Conservation (phyloP, 2,329 filamentous ascomycete genomes). For the Penicillium sp. region DNA sequence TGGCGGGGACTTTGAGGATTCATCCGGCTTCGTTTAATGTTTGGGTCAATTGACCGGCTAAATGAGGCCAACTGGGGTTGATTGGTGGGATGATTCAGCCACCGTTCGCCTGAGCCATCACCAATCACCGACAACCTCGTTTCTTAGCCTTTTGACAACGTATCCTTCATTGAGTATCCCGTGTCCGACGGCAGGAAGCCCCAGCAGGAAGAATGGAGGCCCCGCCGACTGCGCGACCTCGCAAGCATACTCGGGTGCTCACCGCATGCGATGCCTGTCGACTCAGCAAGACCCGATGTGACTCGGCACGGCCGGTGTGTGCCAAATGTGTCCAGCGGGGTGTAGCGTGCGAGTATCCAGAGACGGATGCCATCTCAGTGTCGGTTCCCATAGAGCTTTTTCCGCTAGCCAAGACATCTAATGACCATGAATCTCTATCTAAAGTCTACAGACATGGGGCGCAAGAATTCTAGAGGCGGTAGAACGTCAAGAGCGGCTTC, state of each 20-base stretch:
- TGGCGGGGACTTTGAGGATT: slow-evolving; percentile 24
- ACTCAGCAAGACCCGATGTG: slow-evolving; percentile 28
- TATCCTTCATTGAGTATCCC: background rate
- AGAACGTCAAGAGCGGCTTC: slow-evolving; percentile 26
- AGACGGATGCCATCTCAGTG: slow-evolving; percentile 27
- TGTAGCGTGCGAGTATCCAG: slow-evolving; percentile 27
- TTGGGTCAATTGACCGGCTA: slow-evolving; percentile 5
- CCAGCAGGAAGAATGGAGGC: slow-evolving; percentile 17
- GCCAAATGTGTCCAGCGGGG: slow-evolving; percentile 28
- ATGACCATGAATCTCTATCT: slow-evolving; percentile 10
- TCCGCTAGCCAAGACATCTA: slow-evolving; percentile 10
- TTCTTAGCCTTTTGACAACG: background rate
- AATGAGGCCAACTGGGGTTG: slow-evolving; percentile 5
- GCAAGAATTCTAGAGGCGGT: slow-evolving; percentile 26
- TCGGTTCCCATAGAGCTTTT: slow-evolving; percentile 16
- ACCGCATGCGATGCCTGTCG: slow-evolving; percentile 29
- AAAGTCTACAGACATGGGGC: slow-evolving; percentile 28
- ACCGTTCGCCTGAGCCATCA: slow-evolving; percentile 4
- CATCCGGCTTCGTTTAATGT: background rate
- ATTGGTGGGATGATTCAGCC: slow-evolving; percentile 12
- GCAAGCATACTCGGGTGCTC: slow-evolving; percentile 28
- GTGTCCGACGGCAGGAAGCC: background rate
- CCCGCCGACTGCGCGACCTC: slow-evolving; percentile 14
- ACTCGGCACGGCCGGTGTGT: slow-evolving; percentile 27
- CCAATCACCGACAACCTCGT: slow-evolving; percentile 1